Evolutionary conservation across 805 yeast species (phyloP).

Genomic region (Suhomyces pyralidae): DNA sequence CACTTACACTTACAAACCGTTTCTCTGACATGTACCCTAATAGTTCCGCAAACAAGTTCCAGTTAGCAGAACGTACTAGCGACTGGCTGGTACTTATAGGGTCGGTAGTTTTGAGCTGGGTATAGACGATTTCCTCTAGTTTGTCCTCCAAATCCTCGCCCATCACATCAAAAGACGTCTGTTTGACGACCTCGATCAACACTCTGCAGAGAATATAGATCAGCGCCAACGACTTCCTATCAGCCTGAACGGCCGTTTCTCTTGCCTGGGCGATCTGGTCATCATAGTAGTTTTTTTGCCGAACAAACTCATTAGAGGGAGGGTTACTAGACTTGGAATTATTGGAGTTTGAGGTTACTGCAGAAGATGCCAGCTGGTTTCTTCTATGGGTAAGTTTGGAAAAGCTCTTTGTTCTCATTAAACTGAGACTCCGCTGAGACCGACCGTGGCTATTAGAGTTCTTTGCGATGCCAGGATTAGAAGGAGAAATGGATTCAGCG

Average conservation of each 20-base stretch:
- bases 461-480: constrained; percentile 14
- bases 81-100: constrained; percentile 63
- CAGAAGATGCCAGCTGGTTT: constrained; percentile 48
- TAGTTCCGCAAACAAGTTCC: constrained; percentile 87
- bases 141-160: constrained; percentile 80
- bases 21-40: constrained; percentile 88
- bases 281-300: constrained; percentile 27
- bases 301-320: constrained; percentile 15
- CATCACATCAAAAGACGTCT: constrained; percentile 67
- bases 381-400: constrained; percentile 45
- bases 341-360: constrained; percentile 12
- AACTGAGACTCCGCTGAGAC: constrained; percentile 40
- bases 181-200: constrained; percentile 85
- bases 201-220: constrained; percentile 90
- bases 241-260: constrained; percentile 76
- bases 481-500: constrained; percentile 4
- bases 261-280: constrained; percentile 42
- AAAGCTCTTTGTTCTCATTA: constrained; percentile 39
- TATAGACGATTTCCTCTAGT: constrained; percentile 89
- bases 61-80: constrained; percentile 81
- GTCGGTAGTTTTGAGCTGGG: constrained; percentile 84
- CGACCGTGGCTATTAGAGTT: constrained; percentile 10
- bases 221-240: constrained; percentile 79
- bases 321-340: constrained; percentile 7
- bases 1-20: constrained; percentile 84